Percentiles rank a stretch among this genome's conserved stretches.
phyloP scores from a whole-genome alignment of 306 rosid genomes.

The Rubus parviflorus region DNA sequence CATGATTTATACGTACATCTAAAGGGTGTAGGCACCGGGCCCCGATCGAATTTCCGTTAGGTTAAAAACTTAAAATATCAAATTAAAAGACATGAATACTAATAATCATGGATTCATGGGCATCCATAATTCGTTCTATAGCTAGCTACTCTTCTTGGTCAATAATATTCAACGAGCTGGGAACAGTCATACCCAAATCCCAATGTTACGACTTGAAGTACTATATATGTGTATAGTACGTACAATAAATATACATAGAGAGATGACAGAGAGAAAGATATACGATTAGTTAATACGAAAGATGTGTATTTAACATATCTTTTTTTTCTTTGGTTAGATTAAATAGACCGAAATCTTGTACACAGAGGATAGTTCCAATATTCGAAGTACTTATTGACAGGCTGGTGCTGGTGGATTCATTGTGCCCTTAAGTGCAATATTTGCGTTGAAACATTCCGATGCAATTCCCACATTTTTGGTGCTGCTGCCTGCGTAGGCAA shows the following conservation, averaged over 20 bases:
- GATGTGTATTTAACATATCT: neutral
- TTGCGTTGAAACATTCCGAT: slow-evolving; percentile 49
- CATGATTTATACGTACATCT: too few species aligned
- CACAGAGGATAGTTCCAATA: neutral
- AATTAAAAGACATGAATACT: too few species aligned
- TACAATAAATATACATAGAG: neutral
- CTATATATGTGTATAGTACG: neutral
- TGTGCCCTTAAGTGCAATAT: slow-evolving; percentile 36
- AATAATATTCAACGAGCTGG: too few species aligned
- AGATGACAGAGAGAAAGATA: neutral
- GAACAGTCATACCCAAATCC: too few species aligned
- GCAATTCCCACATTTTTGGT: neutral
- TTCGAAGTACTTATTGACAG: neutral
- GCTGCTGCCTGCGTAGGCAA: slow-evolving; percentile 25
- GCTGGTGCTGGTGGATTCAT: slow-evolving; percentile 38
- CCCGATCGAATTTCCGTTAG: too few species aligned
- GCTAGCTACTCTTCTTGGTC: too few species aligned
- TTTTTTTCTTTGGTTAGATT: neutral
- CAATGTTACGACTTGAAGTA: too few species aligned
- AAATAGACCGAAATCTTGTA: slow-evolving; percentile 12
- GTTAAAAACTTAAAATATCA: too few species aligned
- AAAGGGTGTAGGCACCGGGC: too few species aligned
- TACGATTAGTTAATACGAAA: neutral
- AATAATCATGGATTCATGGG: too few species aligned
- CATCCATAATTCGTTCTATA: too few species aligned